These are phyloP conservation scores for Pseudozyma tsukubaensis DNA, from an alignment of 1,284 basidiomycete species.

Conservation along the genomic window DNA sequence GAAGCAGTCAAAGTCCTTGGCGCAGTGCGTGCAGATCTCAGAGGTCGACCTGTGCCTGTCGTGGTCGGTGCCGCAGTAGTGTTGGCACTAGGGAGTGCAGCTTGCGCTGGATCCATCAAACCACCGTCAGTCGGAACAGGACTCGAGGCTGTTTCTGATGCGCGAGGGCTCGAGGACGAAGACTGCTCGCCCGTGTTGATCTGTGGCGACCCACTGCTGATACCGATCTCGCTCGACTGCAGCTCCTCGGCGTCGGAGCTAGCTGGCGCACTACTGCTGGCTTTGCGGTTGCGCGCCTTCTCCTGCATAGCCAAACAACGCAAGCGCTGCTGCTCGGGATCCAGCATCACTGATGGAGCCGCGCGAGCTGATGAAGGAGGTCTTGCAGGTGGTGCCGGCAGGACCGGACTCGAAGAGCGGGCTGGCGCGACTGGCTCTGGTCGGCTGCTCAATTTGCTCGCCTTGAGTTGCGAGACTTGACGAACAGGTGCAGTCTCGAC, in stretches of 20 bases:
- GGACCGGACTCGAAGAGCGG: conserved; percentile 30
- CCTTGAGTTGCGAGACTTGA: conserved; percentile 4
- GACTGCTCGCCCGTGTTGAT: conserved; percentile 4
- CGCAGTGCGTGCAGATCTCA: conserved; percentile 28
- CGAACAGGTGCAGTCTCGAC: not conserved
- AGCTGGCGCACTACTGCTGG: conserved; percentile 13
- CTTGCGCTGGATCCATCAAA: too few species aligned
- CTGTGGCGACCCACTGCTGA: conserved; percentile 6
- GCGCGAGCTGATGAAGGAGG: conserved; percentile 19
- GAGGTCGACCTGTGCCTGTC: conserved; percentile 25
- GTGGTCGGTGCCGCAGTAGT: conserved; percentile 3
- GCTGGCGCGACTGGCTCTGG: conserved; percentile 4
- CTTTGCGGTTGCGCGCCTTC: conserved; percentile 31
- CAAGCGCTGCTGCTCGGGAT: conserved; percentile 41
- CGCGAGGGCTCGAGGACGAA: not conserved
- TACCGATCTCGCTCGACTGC: conserved; percentile 8
- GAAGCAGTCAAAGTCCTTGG: conserved; percentile 30
- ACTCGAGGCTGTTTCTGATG: not conserved
- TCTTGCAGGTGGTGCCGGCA: conserved; percentile 3
- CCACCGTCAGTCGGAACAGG: not conserved
- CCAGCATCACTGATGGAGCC: conserved; percentile 22
- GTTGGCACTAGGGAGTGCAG: not conserved
- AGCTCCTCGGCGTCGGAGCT: conserved; percentile 32
- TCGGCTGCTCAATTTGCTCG: not conserved
- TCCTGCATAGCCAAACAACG: conserved; percentile 53